Evolutionary conservation across 2,329 filamentous ascomycete species (phyloP), one percentile per base, ranked within the genome.

Genomic region (Byssoonygena ceratinophila): DNA sequence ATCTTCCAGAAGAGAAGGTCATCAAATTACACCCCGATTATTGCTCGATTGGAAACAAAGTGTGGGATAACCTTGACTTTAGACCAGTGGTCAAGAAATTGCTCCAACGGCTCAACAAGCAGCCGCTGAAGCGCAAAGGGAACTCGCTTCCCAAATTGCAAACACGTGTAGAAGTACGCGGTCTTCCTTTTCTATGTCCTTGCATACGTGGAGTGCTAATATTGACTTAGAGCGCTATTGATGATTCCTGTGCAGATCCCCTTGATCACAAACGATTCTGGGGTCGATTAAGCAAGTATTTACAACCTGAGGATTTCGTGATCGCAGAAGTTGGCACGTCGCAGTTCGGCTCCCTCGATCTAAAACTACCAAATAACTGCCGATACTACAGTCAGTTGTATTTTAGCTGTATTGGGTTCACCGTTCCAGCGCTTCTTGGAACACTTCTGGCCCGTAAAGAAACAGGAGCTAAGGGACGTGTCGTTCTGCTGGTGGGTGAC

Each of bases 391-490:
- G 57, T 3, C 60, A 61, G 29, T 54, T 59, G 9, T 61, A 59
- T 53, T 62, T 56, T 53, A 59, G 58, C 14, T 61, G 59, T 18
- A 62, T 62, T 45, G 60, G 60, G n/a, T 62, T 56, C 48, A 60
- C 58, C 0, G 59, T 62, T 11, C 58, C 58, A 14, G 58, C 59
- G 27, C 57, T 57, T 22, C 55, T 61, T 11, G 60, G 60, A 7
- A 58, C 57, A 6, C 48, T 59, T 5, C 39, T 61, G 27, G 60
- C 60, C 16, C 57, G 55, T 18, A 57, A 58, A 39, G 60, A 62
- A 39, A 52, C 58, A 23, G 52, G 58, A 11, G 41, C 53, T 22
- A 43, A 50, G 14, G 60, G 60, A 16, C 57, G 60, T 23, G 54
- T 59, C 6, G 53, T 62, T 22, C 47, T 62, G 37, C 54, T 62